Conservation (phyloP, 208 protist genomes). For the Trypanosoma caninum region DNA sequence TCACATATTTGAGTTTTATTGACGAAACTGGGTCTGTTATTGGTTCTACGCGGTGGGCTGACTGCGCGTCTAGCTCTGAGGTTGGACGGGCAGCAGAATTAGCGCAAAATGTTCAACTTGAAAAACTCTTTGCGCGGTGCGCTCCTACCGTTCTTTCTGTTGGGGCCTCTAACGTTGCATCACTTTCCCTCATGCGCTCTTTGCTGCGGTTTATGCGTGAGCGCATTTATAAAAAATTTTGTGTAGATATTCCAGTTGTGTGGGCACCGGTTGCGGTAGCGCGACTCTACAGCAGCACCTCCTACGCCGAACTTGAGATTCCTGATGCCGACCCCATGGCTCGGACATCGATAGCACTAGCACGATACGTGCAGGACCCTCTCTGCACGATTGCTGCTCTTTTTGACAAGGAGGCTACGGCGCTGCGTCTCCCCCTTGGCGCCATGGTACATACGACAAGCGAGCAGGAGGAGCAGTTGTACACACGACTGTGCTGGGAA, state of each 20-base stretch:
- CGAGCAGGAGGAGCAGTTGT: constrained; percentile 52
- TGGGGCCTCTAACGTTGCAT: constrained; percentile 40
- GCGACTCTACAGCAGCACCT: constrained; percentile 54
- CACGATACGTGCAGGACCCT: constrained; percentile 77
- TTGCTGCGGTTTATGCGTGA: constrained; percentile 66
- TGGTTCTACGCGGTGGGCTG: constrained; percentile 66
- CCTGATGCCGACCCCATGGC: constrained; percentile 37
- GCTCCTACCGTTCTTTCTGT: constrained; percentile 70
- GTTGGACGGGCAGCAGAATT: constrained; percentile 43
- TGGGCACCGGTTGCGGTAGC: constrained; percentile 71
- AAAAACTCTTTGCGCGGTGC: constrained; percentile 57
- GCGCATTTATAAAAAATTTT: constrained; percentile 31
- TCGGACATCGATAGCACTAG: constrained; percentile 49
- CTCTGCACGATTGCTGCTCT: constrained; percentile 50
- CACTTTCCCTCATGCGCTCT: constrained; percentile 51
- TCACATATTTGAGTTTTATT: constrained; percentile 72
- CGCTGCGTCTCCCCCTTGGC: constrained; percentile 53
- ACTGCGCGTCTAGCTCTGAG: constrained; percentile 54
- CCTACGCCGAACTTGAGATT: constrained; percentile 44
- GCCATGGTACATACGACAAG: constrained; percentile 19
- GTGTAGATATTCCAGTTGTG: constrained; percentile 57
- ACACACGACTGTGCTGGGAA: constrained; percentile 67
- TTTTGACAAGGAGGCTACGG: constrained; percentile 67
- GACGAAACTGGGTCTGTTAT: constrained; percentile 69
- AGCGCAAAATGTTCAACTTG: constrained; percentile 54